A percentile compares a stretch with the other conserved stretches of the same genome.
Conservation (phyloP, 2,329 filamentous ascomycete genomes). For the Aspergillus uvarum region DNA sequence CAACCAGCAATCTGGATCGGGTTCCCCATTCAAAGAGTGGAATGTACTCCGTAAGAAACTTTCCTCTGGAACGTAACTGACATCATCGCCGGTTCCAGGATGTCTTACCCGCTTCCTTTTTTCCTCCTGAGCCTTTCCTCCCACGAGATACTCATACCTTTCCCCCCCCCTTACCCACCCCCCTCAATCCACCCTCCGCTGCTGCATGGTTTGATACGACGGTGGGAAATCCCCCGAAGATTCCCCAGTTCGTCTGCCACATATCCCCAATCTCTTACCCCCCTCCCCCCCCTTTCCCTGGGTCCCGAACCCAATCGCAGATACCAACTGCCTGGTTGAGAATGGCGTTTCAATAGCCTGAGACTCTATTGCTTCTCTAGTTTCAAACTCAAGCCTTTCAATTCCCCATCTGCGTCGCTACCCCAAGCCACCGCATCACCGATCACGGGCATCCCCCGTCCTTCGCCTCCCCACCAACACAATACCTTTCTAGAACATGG, state of each 20-base stretch:
- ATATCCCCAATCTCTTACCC: not conserved
- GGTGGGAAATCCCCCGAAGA: slow-evolving; percentile 17
- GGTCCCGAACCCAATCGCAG: not conserved
- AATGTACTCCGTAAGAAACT: slow-evolving; percentile 2
- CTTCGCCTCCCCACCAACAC: not conserved
- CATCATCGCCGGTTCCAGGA: slow-evolving; percentile 18
- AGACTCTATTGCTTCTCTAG: slow-evolving; percentile 17
- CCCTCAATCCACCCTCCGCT: too few relatives aligned
- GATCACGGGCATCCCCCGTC: not conserved
- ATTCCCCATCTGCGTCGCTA: not conserved
- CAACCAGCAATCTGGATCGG: not conserved
- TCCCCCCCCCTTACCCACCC: too few relatives aligned
- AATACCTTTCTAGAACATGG: slow-evolving; percentile 11
- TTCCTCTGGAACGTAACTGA: slow-evolving; percentile 12
- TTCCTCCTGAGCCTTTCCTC: not conserved
- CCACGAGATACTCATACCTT: slow-evolving; percentile 10
- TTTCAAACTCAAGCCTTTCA: not conserved
- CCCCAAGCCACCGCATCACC: not conserved
- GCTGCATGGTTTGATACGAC: not conserved
- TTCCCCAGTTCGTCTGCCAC: slow-evolving; percentile 12
- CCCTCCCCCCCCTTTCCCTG: not conserved
- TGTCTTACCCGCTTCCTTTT: slow-evolving; percentile 10
- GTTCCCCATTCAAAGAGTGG: not conserved
- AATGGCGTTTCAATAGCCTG: slow-evolving; percentile 20
- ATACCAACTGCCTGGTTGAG: slow-evolving; percentile 13